Percentiles rank a stretch among this genome's conserved stretches.
phyloP scores from a whole-genome alignment of 129 eudicot species.

The Flaveria trinervia region DNA sequence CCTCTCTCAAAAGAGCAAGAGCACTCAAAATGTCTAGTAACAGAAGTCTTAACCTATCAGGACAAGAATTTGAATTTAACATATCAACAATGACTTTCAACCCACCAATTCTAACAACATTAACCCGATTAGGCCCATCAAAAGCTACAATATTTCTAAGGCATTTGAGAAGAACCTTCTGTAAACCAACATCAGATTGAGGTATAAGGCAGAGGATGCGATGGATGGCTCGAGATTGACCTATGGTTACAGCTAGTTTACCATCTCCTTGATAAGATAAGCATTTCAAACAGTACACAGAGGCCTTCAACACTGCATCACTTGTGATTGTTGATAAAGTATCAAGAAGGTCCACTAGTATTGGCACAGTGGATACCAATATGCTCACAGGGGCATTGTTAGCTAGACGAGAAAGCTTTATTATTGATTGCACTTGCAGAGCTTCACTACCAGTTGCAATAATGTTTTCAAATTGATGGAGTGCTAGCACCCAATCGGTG shows the following conservation, averaged over 20 bases:
- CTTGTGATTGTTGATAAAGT: conserved; percentile 21
- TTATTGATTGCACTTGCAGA: conserved; percentile 33
- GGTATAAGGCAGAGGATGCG: conserved; percentile 46
- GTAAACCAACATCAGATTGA: conserved; percentile 41
- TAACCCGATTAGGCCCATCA: conserved; percentile 38
- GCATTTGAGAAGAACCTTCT: conserved; percentile 47
- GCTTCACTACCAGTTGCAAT: conserved; percentile 41
- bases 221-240: conserved; percentile 52
- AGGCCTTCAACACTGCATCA: conserved; percentile 42
- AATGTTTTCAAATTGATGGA: conserved; percentile 36
- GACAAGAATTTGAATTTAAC: conserved; percentile 40
- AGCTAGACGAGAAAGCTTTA: conserved; percentile 46
- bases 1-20: conserved; percentile 56
- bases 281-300: conserved; percentile 54
- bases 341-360: conserved; percentile 45
- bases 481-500: conserved; percentile 50
- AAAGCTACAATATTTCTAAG: conserved; percentile 56
- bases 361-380: conserved; percentile 46
- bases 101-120: conserved; percentile 47
- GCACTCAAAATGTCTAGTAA: conserved; percentile 63
- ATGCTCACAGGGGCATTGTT: conserved; percentile 51
- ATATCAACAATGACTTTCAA: conserved; percentile 45
- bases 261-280: conserved; percentile 56
- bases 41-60: conserved; percentile 29
- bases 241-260: conserved; percentile 41